phyloP scores from a whole-genome alignment of 2,329 filamentous ascomycete genomes.

The Periconia digitata region DNA sequence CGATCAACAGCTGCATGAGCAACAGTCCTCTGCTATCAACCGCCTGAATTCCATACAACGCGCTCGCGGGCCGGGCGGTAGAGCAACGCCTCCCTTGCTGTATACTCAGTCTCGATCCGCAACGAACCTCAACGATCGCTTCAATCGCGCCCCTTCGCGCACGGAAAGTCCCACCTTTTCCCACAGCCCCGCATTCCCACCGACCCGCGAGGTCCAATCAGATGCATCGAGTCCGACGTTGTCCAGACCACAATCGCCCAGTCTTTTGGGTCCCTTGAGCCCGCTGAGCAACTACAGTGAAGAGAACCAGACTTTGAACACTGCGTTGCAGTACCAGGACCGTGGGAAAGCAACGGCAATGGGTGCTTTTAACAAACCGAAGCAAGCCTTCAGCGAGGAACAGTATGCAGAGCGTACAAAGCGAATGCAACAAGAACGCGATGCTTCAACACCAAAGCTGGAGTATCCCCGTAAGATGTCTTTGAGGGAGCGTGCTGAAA shows the following conservation, averaged over 20 bases:
- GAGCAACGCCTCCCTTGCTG: constrained; percentile 55
- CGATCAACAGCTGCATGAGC: constrained; percentile 76
- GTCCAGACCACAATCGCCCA: constrained; percentile 52
- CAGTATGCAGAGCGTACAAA: constrained; percentile 81
- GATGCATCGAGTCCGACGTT: constrained; percentile 44
- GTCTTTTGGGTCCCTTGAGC: constrained; percentile 63
- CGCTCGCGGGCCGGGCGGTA: constrained; percentile 50
- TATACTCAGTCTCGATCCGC: constrained; percentile 46
- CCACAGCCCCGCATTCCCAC: constrained; percentile 39
- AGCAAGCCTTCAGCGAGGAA: constrained; percentile 77
- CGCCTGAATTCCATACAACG: constrained; percentile 77
- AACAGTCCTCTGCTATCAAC: constrained; percentile 75
- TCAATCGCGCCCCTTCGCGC: constrained; percentile 43
- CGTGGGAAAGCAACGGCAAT: constrained; percentile 78
- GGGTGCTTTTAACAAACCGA: constrained; percentile 71
- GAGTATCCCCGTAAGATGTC: constrained; percentile 17
- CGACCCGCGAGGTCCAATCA: constrained; percentile 34
- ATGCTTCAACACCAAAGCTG: constrained; percentile 53
- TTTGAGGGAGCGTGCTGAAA: constrained; percentile 38
- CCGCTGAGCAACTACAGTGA: constrained; percentile 72
- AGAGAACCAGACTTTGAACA: constrained; percentile 62
- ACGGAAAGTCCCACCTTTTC: constrained; percentile 51
- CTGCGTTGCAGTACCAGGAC: constrained; percentile 72
- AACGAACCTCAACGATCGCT: constrained; percentile 53
- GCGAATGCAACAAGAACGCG: constrained; percentile 75